Conservation (phyloP, 768 basidiomycete species). For the Serpula lacrymans region DNA sequence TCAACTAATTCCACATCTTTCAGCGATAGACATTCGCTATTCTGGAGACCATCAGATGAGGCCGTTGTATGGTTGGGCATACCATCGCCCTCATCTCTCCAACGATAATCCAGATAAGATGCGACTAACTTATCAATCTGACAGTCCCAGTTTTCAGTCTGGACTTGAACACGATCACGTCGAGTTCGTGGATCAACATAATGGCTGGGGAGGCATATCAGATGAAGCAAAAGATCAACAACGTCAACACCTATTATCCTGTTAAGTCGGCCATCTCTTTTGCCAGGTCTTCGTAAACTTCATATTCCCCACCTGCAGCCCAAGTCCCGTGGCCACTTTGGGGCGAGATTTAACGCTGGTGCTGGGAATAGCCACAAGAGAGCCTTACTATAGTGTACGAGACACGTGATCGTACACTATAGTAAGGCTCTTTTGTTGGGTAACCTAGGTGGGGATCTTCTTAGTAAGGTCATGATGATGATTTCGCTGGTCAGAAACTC, state of each 20-base stretch:
- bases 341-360: too few relatives aligned
- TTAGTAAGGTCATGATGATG: too few relatives aligned
- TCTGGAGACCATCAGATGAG: background rate
- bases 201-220: too few relatives aligned
- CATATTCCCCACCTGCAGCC: too few relatives aligned
- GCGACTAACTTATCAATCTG: background rate
- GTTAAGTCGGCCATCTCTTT: background rate
- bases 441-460: too few relatives aligned
- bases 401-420: too few relatives aligned
- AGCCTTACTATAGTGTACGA: too few relatives aligned
- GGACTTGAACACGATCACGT: background rate
- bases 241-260: constrained; percentile 1
- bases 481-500: too few relatives aligned
- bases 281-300: background rate
- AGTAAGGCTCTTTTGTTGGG: too few relatives aligned
- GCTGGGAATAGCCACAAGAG: too few relatives aligned
- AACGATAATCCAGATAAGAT: background rate
- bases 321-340: too few relatives aligned
- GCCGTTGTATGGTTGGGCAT: background rate
- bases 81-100: background rate
- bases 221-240: too few relatives aligned
- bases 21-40: background rate
- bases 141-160: background rate
- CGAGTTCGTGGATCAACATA: background rate
- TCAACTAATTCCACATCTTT: background rate